phyloP scores from a whole-genome alignment of 441 rosid species.

The Arabidopsis hybrid region DNA sequence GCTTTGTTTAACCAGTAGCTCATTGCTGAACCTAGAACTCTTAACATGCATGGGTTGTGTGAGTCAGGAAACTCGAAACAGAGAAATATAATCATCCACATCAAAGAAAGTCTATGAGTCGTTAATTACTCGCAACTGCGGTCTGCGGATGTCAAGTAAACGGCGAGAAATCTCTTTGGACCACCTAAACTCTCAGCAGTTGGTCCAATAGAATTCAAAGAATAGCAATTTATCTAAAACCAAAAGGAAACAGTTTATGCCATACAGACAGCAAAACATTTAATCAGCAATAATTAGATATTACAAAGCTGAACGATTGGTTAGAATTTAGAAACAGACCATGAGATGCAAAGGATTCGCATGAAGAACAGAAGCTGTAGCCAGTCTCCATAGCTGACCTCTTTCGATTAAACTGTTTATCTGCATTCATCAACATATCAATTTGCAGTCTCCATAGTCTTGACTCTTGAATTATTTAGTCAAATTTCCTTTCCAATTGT shows the following conservation, averaged over 20 bases:
- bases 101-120: constrained; percentile 35
- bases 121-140: constrained; percentile 79
- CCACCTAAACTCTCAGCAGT: constrained; percentile 65
- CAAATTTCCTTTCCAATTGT: no score
- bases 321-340: constrained; percentile 64
- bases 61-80: constrained; percentile 42
- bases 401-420: constrained; percentile 81
- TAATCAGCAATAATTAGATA: constrained; percentile 12
- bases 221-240: constrained; percentile 81
- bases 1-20: constrained; percentile 77
- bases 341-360: constrained; percentile 82
- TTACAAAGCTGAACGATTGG: constrained; percentile 32
- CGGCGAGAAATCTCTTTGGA: constrained; percentile 75
- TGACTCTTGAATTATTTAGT: no score
- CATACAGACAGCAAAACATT: constrained; percentile 28
- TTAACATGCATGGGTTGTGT: constrained; percentile 41
- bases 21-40: constrained; percentile 74
- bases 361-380: constrained; percentile 79
- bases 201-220: constrained; percentile 73
- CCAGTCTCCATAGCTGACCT: constrained; percentile 94
- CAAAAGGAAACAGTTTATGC: constrained; percentile 31
- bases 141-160: constrained; percentile 81
- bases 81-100: constrained; percentile 31
- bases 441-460: neutral
- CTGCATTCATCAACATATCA: constrained; percentile 50